A percentile compares a stretch with the other conserved stretches of the same genome.
Evolutionary conservation across 1,284 basidiomycete species (phyloP).

Genomic region (Trichosporon sp.): DNA sequence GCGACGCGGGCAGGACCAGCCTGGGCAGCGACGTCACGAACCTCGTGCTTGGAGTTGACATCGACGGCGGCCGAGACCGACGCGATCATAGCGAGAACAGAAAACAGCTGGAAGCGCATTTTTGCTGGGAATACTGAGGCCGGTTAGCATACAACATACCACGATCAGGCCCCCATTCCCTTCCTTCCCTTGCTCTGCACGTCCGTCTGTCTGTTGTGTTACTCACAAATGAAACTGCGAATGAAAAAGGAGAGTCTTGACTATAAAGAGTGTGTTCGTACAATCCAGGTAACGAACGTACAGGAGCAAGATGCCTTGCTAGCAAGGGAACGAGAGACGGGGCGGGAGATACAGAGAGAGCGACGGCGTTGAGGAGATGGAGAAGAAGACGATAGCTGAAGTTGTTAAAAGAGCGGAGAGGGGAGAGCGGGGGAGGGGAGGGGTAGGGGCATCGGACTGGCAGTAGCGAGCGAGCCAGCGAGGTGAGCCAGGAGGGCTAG

Average conservation of each 20-base stretch:
- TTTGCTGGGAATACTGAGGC: background rate
- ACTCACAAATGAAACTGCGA: background rate
- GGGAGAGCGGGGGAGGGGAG: background rate
- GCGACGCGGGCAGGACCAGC: constrained; percentile 4
- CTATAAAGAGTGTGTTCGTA: constrained; percentile 7
- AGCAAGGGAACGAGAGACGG: background rate
- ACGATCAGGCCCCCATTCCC: too few relatives aligned
- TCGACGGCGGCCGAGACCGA: constrained; percentile 6
- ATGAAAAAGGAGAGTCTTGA: background rate
- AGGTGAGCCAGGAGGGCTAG: background rate
- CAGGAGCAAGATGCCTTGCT: background rate
- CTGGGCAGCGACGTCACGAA: constrained; percentile 3
- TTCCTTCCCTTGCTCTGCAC: too few relatives aligned
- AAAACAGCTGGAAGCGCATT: constrained; percentile 9
- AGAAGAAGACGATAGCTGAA: background rate
- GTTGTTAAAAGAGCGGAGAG: background rate
- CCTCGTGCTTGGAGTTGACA: background rate
- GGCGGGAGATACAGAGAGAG: background rate
- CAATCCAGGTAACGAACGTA: constrained; percentile 6
- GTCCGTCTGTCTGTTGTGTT: too few relatives aligned
- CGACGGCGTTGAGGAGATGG: background rate
- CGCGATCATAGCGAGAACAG: constrained; percentile 4
- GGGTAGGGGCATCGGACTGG: too few relatives aligned
- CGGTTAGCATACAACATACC: background rate
- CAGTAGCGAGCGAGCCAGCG: background rate